These are phyloP conservation scores for Exophiala aquamarina DNA, from an alignment of 2,329 filamentous ascomycete genomes.

Conservation along the genomic window DNA sequence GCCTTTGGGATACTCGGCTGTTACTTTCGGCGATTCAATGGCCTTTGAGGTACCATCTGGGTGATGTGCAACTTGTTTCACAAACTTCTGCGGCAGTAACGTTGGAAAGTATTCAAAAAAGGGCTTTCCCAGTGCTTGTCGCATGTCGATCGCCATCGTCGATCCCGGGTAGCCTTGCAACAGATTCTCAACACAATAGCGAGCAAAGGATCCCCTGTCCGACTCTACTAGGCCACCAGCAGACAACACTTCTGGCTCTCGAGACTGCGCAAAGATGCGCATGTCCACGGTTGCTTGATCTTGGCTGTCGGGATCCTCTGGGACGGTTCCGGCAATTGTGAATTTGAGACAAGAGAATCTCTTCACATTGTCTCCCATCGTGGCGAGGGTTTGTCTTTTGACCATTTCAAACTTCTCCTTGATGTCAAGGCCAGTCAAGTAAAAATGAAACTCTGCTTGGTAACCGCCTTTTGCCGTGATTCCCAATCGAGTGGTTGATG, in stretches of 20 bases:
- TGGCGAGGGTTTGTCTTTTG: conserved; percentile 33
- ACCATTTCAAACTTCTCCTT: conserved; percentile 38
- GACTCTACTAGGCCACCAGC: conserved; percentile 1
- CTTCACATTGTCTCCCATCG: conserved; percentile 28
- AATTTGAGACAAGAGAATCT: conserved; percentile 51
- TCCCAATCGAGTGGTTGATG: conserved; percentile 41
- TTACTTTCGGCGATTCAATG: conserved; percentile 15
- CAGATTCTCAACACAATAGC: conserved; percentile 2
- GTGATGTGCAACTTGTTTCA: conserved; percentile 30
- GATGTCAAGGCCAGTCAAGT: conserved; percentile 40
- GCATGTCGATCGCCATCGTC: conserved; percentile 18
- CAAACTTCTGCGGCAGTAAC: conserved; percentile 29
- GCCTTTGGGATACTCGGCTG: conserved; percentile 19
- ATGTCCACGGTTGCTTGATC: conserved; percentile 44
- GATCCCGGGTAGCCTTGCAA: conserved; percentile 30
- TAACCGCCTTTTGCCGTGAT: conserved; percentile 40
- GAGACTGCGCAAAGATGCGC: conserved; percentile 44
- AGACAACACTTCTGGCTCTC: conserved; percentile 28
- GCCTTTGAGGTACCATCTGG: conserved; percentile 15
- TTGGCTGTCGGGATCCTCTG: conserved; percentile 40
- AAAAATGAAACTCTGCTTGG: conserved; percentile 42
- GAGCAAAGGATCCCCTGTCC: conserved; percentile 19
- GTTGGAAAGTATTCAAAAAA: conserved; percentile 32
- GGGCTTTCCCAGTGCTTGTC: conserved; percentile 14
- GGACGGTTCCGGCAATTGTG: conserved; percentile 43